phyloP scores from a whole-genome alignment of 192 early-diverging fungal genomes.

The Backusella mclennaniae region DNA sequence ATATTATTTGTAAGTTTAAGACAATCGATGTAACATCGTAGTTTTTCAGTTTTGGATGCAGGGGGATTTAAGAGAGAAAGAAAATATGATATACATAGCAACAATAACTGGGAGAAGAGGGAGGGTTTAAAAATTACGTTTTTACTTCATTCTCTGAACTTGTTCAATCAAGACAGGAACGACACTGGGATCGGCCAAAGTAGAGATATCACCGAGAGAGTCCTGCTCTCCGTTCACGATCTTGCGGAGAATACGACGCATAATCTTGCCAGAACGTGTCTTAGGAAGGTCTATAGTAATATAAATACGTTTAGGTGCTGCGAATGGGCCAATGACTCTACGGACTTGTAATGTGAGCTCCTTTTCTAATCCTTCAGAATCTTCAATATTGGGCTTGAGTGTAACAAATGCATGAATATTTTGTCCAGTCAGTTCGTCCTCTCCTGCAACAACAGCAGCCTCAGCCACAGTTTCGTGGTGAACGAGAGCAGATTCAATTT shows the following conservation, averaged over 20 bases:
- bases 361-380: conserved; percentile 45
- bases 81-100: too few relatives aligned
- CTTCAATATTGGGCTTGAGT: conserved; percentile 62
- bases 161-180: conserved; percentile 23
- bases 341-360: conserved; percentile 76
- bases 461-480: conserved; percentile 80
- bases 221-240: conserved; percentile 80
- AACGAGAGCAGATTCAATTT: conserved; percentile 90
- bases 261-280: conserved; percentile 96
- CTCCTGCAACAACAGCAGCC: conserved; percentile 85
- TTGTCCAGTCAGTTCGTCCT: conserved; percentile 88
- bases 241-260: conserved; percentile 93
- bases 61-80: background rate
- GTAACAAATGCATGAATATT: conserved; percentile 83
- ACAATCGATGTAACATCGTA: too few relatives aligned
- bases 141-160: conserved; percentile 8
- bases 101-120: background rate
- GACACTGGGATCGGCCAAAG: conserved; percentile 75
- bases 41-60: too few relatives aligned
- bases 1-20: too few relatives aligned
- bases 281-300: conserved; percentile 88
- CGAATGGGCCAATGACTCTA: conserved; percentile 89
- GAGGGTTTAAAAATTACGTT: background rate
- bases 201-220: conserved; percentile 85
- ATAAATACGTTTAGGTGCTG: conserved; percentile 84